Evolutionary conservation across 2,329 filamentous ascomycete species (phyloP), one percentile per base, ranked within the genome.

Genomic region (Coniochaeta sp.): DNA sequence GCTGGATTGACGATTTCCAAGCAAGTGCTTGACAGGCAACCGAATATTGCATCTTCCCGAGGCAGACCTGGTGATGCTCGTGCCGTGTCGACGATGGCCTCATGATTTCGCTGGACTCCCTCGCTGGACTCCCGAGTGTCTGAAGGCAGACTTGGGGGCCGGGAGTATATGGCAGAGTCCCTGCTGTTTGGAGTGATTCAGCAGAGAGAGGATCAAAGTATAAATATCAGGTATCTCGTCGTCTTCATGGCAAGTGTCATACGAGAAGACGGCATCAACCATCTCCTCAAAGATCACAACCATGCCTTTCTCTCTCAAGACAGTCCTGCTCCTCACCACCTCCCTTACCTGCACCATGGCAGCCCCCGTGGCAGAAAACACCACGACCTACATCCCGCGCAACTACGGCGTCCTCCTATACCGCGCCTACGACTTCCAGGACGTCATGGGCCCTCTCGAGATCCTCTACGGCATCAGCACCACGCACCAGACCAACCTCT

Each of bases 361-460:
- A 26, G 18, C 22, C 18, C 20, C 12, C 20, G 38, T 42, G n/a
- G n/a, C n/a, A n/a, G n/a, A n/a, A 53, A 20, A 69, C 9, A 42
- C 22, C n/a, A 24, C 12, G 5, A 26, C 20, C 12, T 6, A 6
- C 10, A 10, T 9, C 26, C 61, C 58, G 16, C 61, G 58, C 30
- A 71, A 67, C 48, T 70, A 67, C 49, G 74, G 70, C 49, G 64
- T 76, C 32, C 64, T 73, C 27, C 57, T 78, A 4, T 75, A 72
- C 62, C 71, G 65, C 1, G 68, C 66, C 14, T 72, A 76, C 60
- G 68, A 76, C 54, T 61, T 68, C 30, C 62, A 75, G 13, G 74
- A 77, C 56, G 66, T 73, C 50, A 73, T 74, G 58, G 73, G 73
- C 0, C 72, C 73, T 14, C 59, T 77, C 5, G 71, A 76, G 52